Conservation (phyloP, 306 rosid genomes). For the Prunus mongolica region DNA sequence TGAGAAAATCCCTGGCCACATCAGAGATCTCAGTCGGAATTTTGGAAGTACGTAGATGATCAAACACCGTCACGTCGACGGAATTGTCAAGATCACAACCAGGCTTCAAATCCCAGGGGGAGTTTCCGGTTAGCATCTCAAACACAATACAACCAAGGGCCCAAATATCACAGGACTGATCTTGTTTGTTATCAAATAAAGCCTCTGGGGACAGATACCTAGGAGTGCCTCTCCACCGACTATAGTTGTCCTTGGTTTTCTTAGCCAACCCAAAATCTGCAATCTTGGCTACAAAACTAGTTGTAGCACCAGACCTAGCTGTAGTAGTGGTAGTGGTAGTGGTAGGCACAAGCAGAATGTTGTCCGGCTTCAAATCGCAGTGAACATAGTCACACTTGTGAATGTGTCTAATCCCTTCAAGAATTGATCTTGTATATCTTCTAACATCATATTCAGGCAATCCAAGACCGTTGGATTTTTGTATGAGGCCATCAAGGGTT, state of each 20-base stretch:
- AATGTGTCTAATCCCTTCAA: slow-evolving; percentile 4
- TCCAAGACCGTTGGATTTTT: slow-evolving; percentile 3
- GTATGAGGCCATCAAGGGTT: slow-evolving; percentile 16
- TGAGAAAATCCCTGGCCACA: slow-evolving; percentile 2
- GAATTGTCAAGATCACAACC: background rate
- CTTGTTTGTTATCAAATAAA: slow-evolving; percentile 9
- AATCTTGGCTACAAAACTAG: slow-evolving; percentile 15
- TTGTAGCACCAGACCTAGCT: background rate
- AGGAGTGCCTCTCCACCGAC: slow-evolving; percentile 20
- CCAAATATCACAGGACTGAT: slow-evolving; percentile 25
- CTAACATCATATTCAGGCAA: background rate
- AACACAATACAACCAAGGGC: slow-evolving; percentile 25
- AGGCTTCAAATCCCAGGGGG: slow-evolving; percentile 19
- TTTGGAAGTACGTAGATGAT: slow-evolving; percentile 8
- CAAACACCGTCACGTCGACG: background rate
- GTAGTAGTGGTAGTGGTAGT: no score
- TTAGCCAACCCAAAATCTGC: slow-evolving; percentile 33
- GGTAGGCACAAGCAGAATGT: slow-evolving; percentile 2
- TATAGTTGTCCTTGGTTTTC: slow-evolving; percentile 2
- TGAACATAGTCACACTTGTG: background rate
- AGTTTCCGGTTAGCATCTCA: slow-evolving; percentile 24
- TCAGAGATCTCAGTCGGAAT: background rate
- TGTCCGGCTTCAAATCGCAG: background rate
- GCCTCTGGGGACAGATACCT: slow-evolving; percentile 26
- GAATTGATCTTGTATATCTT: background rate